Evolutionary conservation across 139 green algal species (phyloP).

Genomic region (Dunaliella primolecta): DNA sequence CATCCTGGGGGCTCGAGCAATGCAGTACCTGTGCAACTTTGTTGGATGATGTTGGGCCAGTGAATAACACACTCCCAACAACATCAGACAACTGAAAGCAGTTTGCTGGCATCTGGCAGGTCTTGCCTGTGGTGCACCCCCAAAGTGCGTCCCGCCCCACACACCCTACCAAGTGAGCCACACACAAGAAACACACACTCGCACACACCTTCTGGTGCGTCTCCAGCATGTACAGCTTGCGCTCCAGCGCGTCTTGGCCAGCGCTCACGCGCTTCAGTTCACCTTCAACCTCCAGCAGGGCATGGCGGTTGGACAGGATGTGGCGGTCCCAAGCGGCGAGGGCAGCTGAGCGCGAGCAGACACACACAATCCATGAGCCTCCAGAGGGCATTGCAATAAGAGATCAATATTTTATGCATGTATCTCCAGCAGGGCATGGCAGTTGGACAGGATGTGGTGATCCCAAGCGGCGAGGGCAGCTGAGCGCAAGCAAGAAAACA

Average conservation of each 20-base stretch:
- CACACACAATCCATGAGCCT: neutral
- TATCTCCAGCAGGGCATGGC: slow-evolving; percentile 71
- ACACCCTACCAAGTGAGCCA: no score
- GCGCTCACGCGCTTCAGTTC: slow-evolving; percentile 52
- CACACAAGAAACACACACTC: no score
- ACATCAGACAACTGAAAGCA: no score
- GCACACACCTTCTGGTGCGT: slow-evolving; percentile 81
- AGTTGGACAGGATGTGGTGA: slow-evolving; percentile 73
- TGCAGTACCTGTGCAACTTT: no score
- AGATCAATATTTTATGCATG: neutral
- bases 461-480: slow-evolving; percentile 79
- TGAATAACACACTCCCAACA: no score
- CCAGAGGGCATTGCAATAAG: neutral
- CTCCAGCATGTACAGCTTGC: slow-evolving; percentile 82
- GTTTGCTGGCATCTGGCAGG: no score
- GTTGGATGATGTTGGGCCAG: no score
- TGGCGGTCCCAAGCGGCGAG: slow-evolving; percentile 77
- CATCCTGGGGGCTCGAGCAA: no score
- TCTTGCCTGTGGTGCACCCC: no score
- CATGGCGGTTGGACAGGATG: slow-evolving; percentile 76
- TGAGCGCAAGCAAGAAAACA: slow-evolving; percentile 1
- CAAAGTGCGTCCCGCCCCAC: no score
- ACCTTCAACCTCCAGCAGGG: slow-evolving; percentile 74
- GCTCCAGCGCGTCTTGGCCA: slow-evolving; percentile 72
- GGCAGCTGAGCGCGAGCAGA: slow-evolving; percentile 29